Evolutionary conservation across 306 rosid species (phyloP).

Genomic region (Geum urbanum): DNA sequence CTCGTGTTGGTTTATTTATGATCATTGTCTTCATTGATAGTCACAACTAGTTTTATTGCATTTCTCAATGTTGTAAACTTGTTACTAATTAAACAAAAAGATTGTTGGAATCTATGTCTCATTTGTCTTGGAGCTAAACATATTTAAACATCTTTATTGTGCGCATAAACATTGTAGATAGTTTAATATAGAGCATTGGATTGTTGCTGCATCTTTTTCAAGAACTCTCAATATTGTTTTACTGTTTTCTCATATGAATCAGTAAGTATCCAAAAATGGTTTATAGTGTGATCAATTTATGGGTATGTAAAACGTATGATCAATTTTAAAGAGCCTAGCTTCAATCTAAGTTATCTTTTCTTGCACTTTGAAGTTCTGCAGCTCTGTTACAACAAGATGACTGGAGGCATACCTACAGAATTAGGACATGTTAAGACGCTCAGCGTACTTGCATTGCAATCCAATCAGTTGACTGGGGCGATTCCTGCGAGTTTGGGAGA

Average conservation of each 20-base stretch:
- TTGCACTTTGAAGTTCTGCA: slow-evolving; percentile 63
- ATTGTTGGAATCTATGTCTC: slow-evolving; percentile 7
- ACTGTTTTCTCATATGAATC: not conserved
- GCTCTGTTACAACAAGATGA: slow-evolving; percentile 73
- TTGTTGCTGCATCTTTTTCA: not conserved
- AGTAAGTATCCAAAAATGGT: not conserved
- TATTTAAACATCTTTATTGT: not conserved
- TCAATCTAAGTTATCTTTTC: slow-evolving; percentile 3
- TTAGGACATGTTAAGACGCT: slow-evolving; percentile 53
- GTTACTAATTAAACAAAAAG: not conserved
- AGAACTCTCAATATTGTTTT: not conserved
- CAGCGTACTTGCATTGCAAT: slow-evolving; percentile 67
- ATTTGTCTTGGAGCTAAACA: not conserved
- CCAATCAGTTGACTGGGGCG: slow-evolving; percentile 63
- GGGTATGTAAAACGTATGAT: not conserved
- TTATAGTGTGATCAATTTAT: not conserved
- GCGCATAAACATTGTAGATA: not conserved
- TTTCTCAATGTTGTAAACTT: not conserved
- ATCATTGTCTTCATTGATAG: not conserved
- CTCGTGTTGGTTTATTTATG: not conserved
- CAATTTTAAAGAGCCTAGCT: not conserved
- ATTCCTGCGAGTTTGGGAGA: slow-evolving; percentile 90
- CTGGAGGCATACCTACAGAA: slow-evolving; percentile 66
- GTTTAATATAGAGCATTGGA: not conserved
- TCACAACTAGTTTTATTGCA: not conserved